Evolutionary conservation across 1,139 yeast species (phyloP), one percentile per base, ranked within the genome.

Genomic region (Yamadazyma membranifaciens): DNA sequence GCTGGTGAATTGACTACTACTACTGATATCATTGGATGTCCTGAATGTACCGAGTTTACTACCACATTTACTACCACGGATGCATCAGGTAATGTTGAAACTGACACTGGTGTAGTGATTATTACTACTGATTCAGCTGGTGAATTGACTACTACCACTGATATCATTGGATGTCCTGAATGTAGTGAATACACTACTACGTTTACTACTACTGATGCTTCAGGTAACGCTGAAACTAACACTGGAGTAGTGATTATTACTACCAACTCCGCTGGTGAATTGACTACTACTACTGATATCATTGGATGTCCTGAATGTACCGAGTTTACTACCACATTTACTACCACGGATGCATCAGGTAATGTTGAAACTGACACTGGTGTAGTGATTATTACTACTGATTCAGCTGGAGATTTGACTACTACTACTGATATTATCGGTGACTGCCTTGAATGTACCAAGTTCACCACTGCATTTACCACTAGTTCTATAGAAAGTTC

Each of bases 181-280:
- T 29, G 31, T 29, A 29, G 15, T n/a, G 31, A 29, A 9, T 29
- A 29, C 31, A 29, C 31, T n/a, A 29, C 31, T n/a, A 29, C 31
- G 15, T 9, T 14, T 14, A 15, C 20, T 7, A 34, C 46, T 10
- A 28, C 37, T 12, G 31, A 35, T 27, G 12, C 32, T 6, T 36
- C 31, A 32, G 48, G 50, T 15, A 16, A 22, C 26, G 34, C 33
- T 10, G 15, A 39, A 15, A 46, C 50, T 31, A 40, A 32, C 5
- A 36, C 50, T 17, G 45, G 42, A 16, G 46, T 36, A 15, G 46
- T 43, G 11, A 34, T 40, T 26, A 41, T 45, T 7, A 39, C 49
- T 15, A 46, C 50, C 17, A 41, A 46, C 36, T 37, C 44, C 10
- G 40, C 24, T 25, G 46, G 46, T 28, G 30, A 38, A n/a, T 38